Conservation (phyloP, 2,329 filamentous ascomycete species). For the Zymoseptoria pseudotritici region DNA sequence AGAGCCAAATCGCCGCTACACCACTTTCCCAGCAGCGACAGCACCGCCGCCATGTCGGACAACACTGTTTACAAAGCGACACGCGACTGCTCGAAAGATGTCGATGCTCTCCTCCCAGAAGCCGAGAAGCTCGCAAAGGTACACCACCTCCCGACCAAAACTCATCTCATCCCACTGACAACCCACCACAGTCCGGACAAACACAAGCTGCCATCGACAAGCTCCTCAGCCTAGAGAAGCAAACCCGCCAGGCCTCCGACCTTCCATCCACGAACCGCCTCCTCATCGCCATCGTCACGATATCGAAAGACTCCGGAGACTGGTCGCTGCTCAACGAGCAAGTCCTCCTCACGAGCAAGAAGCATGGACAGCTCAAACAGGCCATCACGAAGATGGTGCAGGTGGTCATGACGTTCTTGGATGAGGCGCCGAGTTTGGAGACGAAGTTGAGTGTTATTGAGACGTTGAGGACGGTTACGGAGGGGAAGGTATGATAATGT, state of each 20-base stretch:
- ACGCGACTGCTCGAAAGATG: constrained; percentile 98
- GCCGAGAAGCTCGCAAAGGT: constrained; percentile 68
- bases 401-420: constrained; percentile 84
- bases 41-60: constrained; percentile 57
- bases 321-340: constrained; percentile 97
- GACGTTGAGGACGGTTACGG: constrained; percentile 88
- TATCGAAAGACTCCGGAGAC: constrained; percentile 87
- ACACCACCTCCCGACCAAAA: not conserved
- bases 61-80: constrained; percentile 77
- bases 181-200: constrained; percentile 52
- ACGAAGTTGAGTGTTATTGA: constrained; percentile 92
- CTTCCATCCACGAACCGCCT: constrained; percentile 88
- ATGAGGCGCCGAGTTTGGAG: constrained; percentile 74
- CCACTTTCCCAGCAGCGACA: not conserved
- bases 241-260: constrained; percentile 94
- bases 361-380: constrained; percentile 99
- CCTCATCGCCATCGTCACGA: constrained; percentile 78
- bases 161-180: constrained; percentile 5
- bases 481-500: constrained; percentile 65
- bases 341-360: constrained; percentile 91
- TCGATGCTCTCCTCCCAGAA: constrained; percentile 83
- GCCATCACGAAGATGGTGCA: constrained; percentile 99
- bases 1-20: not conserved
- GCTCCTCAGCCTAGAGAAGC: constrained; percentile 85
- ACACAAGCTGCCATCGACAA: constrained; percentile 87